phyloP scores from a whole-genome alignment of 768 basidiomycete species.

The Calocybe cyanea region DNA sequence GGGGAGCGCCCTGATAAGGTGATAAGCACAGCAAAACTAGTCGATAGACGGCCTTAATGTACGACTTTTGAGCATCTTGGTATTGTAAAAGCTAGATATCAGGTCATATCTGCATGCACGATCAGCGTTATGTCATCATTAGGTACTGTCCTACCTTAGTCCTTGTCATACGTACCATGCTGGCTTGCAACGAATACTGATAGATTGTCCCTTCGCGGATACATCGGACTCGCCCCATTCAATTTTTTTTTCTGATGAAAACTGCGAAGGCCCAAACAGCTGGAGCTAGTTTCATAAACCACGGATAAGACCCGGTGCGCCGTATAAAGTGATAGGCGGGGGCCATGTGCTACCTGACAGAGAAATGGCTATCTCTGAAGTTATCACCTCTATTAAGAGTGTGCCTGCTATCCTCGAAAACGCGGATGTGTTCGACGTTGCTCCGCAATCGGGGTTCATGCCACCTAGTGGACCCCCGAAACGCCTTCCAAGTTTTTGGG shows the following conservation, averaged over 20 bases:
- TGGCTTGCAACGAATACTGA: not conserved
- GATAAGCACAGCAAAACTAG: too few species aligned
- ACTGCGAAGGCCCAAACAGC: not conserved
- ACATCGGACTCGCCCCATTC: not conserved
- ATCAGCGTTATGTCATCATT: not conserved
- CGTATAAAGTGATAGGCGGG: not conserved
- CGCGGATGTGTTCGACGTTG: slow-evolving; percentile 14
- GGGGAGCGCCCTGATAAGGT: too few species aligned
- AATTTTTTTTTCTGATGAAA: not conserved
- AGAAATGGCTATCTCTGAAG: not conserved
- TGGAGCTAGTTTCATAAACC: slow-evolving; percentile 2
- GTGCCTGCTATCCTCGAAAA: slow-evolving; percentile 1
- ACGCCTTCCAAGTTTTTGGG: slow-evolving; percentile 15
- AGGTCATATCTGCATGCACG: not conserved
- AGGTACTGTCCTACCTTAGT: not conserved
- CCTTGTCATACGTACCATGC: not conserved
- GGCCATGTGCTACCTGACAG: not conserved
- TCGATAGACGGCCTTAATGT: too few species aligned
- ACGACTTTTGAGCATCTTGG: not conserved
- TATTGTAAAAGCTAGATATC: not conserved
- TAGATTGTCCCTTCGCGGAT: not conserved
- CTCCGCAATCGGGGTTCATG: slow-evolving; percentile 17
- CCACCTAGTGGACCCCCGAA: slow-evolving; percentile 11
- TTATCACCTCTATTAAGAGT: not conserved
- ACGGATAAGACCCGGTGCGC: slow-evolving; percentile 9